Evolutionary conservation across 2,329 filamentous ascomycete species (phyloP).

Genomic region (Fusarium annulatum): DNA sequence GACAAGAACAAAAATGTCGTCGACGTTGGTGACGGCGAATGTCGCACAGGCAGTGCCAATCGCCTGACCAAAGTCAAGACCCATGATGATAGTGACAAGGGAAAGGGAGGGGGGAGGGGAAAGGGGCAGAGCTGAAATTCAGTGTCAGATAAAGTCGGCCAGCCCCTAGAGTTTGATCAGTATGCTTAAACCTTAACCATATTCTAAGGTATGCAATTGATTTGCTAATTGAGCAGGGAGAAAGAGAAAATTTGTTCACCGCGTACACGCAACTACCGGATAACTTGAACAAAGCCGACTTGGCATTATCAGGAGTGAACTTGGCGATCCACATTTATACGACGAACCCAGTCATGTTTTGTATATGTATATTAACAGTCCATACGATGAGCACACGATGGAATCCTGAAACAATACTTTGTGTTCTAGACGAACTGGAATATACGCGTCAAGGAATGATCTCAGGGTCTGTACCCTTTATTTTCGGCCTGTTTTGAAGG

Average conservation of each 20-base stretch:
- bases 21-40: slow-evolving; percentile 2
- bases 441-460: neutral
- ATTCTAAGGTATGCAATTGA: neutral
- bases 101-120: neutral
- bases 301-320: slow-evolving; percentile 5
- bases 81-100: neutral
- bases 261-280: slow-evolving; percentile 13
- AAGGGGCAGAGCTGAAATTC: neutral
- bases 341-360: slow-evolving; percentile 16
- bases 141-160: neutral
- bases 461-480: neutral
- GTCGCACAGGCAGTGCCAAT: neutral
- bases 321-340: slow-evolving; percentile 27
- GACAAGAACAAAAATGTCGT: slow-evolving; percentile 4
- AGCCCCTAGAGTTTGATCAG: neutral
- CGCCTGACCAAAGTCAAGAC: neutral
- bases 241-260: slow-evolving; percentile 3
- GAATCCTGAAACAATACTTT: neutral
- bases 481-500: neutral
- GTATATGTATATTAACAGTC: neutral
- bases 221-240: neutral
- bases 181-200: neutral
- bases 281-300: slow-evolving; percentile 16
- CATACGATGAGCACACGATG: neutral
- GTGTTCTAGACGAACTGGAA: neutral